phyloP scores from a whole-genome alignment of 2,329 filamentous ascomycete species.

The Epichloe scottii region DNA sequence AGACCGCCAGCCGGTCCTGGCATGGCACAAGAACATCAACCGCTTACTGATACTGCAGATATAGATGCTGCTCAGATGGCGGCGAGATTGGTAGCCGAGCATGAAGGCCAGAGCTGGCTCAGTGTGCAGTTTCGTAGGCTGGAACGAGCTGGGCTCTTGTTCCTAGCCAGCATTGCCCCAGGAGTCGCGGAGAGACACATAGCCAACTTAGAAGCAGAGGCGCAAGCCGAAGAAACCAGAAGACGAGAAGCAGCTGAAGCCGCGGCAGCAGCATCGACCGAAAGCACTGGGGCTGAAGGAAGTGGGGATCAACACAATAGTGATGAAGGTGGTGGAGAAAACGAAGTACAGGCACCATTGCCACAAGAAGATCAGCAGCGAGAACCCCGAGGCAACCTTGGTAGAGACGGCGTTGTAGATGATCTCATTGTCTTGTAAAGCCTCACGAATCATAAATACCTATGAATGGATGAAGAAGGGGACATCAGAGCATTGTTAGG shows the following conservation, averaged over 20 bases:
- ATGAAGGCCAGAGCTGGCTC: slow-evolving; percentile 21
- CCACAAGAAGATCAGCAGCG: slow-evolving; percentile 1
- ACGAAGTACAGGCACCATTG: slow-evolving; percentile 3
- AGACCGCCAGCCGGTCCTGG: slow-evolving; percentile 12
- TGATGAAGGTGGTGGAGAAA: neutral
- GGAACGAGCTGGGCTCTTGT: slow-evolving; percentile 49
- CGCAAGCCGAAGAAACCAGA: slow-evolving; percentile 28
- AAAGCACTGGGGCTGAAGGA: slow-evolving; percentile 1
- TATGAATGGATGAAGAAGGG: neutral
- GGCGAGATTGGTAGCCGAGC: slow-evolving; percentile 37
- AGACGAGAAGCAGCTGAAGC: slow-evolving; percentile 27
- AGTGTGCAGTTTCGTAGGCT: slow-evolving; percentile 34
- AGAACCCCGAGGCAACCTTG: neutral
- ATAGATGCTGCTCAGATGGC: slow-evolving; percentile 39
- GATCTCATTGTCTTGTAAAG: slow-evolving; percentile 5
- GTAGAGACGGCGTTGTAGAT: neutral
- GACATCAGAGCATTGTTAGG: neutral
- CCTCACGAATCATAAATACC: neutral
- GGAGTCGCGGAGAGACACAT: slow-evolving; percentile 55
- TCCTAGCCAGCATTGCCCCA: slow-evolving; percentile 53
- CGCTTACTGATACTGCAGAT: slow-evolving; percentile 15
- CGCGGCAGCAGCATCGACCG: slow-evolving; percentile 10
- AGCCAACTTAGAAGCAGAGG: slow-evolving; percentile 41
- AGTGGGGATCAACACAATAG: neutral
- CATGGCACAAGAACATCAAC: slow-evolving; percentile 15